A percentile compares a stretch with the other conserved stretches of the same genome.
These are phyloP conservation scores for Quercus aquifolioides DNA, from an alignment of 306 rosid genomes.

Conservation along the genomic window DNA sequence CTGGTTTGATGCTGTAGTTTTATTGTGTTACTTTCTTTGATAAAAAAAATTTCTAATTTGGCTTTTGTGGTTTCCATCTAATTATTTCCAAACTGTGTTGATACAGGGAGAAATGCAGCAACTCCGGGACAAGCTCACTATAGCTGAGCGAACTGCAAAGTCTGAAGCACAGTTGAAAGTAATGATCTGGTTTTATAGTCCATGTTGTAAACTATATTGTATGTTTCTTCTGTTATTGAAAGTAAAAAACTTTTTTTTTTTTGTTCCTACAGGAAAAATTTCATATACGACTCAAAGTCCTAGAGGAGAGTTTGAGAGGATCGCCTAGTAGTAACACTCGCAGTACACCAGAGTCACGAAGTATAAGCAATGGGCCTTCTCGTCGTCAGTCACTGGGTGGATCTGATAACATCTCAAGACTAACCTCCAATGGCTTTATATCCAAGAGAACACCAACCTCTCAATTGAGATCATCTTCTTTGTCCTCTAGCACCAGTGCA, in stretches of 20 bases:
- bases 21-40: background rate
- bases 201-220: conserved; percentile 33
- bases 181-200: conserved; percentile 47
- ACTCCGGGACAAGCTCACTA: conserved; percentile 91
- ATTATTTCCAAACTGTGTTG: conserved; percentile 24
- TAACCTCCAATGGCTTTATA: conserved; percentile 78
- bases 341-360: conserved; percentile 76
- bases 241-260: conserved; percentile 15
- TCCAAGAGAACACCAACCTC: conserved; percentile 73
- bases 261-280: conserved; percentile 69
- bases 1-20: conserved; percentile 1
- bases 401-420: conserved; percentile 74
- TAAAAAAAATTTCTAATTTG: conserved; percentile 3
- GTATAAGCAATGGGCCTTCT: conserved; percentile 81
- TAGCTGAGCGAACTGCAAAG: conserved; percentile 80
- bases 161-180: conserved; percentile 96
- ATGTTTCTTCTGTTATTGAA: conserved; percentile 38
- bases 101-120: conserved; percentile 98
- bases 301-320: conserved; percentile 94
- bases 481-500: conserved; percentile 72
- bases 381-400: conserved; percentile 98
- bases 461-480: conserved; percentile 51
- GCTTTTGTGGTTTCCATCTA: conserved; percentile 11
- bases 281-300: conserved; percentile 88
- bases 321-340: conserved; percentile 62